Conservation (phyloP, 257 asterid species). For the Ophiorrhiza pumila region DNA sequence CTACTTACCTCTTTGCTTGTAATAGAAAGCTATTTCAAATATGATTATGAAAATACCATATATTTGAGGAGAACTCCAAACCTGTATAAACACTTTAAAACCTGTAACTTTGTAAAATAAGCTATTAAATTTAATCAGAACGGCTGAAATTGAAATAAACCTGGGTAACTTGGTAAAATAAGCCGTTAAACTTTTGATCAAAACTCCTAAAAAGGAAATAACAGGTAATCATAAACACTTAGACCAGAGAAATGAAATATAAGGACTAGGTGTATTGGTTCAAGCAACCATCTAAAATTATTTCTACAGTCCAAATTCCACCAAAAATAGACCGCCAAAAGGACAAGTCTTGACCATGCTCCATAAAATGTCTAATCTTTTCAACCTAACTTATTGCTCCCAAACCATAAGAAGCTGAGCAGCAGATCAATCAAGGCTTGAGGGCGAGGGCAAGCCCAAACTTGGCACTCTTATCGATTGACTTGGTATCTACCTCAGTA, state of each 20-base stretch:
- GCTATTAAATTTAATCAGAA: too few species aligned
- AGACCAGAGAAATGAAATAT: constrained; percentile 16
- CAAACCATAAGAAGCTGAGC: constrained; percentile 6
- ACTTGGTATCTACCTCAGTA: constrained; percentile 44
- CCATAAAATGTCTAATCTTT: constrained; percentile 17
- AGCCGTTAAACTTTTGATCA: too few species aligned
- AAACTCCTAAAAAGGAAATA: neutral
- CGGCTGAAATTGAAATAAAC: too few species aligned
- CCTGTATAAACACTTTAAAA: neutral
- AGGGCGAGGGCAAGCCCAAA: constrained; percentile 50
- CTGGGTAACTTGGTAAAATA: too few species aligned
- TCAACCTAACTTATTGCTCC: constrained; percentile 17
- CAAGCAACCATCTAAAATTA: constrained; percentile 34
- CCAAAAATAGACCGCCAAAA: constrained; percentile 38
- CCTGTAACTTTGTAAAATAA: neutral
- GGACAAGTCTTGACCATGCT: constrained; percentile 14
- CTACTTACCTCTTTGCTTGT: too few species aligned
- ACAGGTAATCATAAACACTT: constrained; percentile 13
- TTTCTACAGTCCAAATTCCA: constrained; percentile 30
- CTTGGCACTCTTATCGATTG: constrained; percentile 49
- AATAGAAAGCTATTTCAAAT: too few species aligned
- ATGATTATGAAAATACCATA: too few species aligned
- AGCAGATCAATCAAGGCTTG: constrained; percentile 35
- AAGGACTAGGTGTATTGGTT: constrained; percentile 4
- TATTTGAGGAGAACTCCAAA: too few species aligned